Evolutionary conservation across 305 asterid species (phyloP).

Genomic region (Withania somnifera): DNA sequence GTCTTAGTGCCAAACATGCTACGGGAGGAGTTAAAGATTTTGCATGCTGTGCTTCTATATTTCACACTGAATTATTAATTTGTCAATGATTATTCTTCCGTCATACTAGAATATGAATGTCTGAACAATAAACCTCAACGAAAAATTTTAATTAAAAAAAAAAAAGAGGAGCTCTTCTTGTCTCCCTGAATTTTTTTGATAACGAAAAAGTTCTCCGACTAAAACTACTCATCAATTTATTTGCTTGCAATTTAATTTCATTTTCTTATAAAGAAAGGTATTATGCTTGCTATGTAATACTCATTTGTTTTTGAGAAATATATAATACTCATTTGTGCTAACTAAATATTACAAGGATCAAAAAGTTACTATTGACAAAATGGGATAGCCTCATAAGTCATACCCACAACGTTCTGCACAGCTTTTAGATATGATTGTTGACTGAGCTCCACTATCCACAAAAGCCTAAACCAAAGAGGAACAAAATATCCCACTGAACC

Average conservation of each 20-base stretch:
- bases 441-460: constrained; percentile 99
- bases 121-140: background rate
- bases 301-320: too few relatives aligned
- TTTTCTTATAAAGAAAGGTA: background rate
- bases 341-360: background rate
- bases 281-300: background rate
- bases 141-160: background rate
- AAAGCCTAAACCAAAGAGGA: constrained; percentile 60
- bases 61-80: background rate
- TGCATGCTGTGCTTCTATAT: background rate
- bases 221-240: background rate
- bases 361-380: background rate
- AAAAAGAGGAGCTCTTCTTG: background rate
- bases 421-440: constrained; percentile 89
- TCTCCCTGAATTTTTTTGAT: background rate
- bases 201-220: background rate
- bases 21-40: background rate
- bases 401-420: constrained; percentile 98
- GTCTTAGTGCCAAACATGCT: background rate
- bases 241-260: background rate
- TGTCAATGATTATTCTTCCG: background rate
- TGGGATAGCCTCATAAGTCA: constrained; percentile 1
- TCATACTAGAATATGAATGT: background rate
- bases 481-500: background rate
- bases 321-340: background rate